Percentiles rank a stretch among this genome's conserved stretches.
These are phyloP conservation scores for Juncus effusus DNA, from an alignment of 176 grass and related monocot genomes.

Conservation along the genomic window DNA sequence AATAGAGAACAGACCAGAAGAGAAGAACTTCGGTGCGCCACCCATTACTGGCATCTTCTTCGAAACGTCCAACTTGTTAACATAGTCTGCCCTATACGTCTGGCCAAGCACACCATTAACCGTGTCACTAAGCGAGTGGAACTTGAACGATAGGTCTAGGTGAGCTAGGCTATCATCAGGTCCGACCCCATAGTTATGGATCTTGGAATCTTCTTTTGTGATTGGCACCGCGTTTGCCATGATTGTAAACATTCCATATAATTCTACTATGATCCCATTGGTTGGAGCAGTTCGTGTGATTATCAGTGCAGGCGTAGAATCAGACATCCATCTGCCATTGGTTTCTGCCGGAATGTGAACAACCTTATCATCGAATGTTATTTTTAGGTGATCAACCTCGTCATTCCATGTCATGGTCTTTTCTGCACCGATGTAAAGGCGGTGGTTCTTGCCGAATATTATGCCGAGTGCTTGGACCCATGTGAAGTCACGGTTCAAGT, in stretches of 20 bases:
- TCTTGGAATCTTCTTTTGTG: conserved; percentile 43
- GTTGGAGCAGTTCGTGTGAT: conserved; percentile 17
- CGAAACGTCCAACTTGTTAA: conserved; percentile 37
- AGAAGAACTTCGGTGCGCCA: conserved; percentile 24
- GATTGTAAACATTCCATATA: conserved; percentile 46
- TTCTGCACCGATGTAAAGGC: conserved; percentile 46
- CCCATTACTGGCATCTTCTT: conserved; percentile 64
- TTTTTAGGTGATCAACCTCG: conserved; percentile 44
- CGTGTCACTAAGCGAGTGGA: conserved; percentile 30
- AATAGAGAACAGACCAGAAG: conserved; percentile 39
- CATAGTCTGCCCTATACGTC: conserved; percentile 45
- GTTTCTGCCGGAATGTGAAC: conserved; percentile 30
- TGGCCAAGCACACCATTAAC: conserved; percentile 63
- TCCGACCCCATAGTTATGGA: conserved; percentile 51
- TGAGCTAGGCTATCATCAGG: conserved; percentile 44
- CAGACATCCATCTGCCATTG: conserved; percentile 27
- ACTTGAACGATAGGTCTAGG: conserved; percentile 62
- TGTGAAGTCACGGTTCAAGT: conserved; percentile 46
- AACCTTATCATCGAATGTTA: conserved; percentile 35
- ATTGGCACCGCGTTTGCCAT: conserved; percentile 51
- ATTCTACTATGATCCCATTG: conserved; percentile 44
- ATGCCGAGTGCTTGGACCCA: conserved; percentile 55
- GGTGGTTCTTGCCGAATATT: conserved; percentile 32
- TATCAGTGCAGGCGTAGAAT: background rate
- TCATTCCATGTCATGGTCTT: conserved; percentile 44